Conservation (phyloP, 495 filamentous ascomycete genomes). For the Recurvomyces mirabilis region DNA sequence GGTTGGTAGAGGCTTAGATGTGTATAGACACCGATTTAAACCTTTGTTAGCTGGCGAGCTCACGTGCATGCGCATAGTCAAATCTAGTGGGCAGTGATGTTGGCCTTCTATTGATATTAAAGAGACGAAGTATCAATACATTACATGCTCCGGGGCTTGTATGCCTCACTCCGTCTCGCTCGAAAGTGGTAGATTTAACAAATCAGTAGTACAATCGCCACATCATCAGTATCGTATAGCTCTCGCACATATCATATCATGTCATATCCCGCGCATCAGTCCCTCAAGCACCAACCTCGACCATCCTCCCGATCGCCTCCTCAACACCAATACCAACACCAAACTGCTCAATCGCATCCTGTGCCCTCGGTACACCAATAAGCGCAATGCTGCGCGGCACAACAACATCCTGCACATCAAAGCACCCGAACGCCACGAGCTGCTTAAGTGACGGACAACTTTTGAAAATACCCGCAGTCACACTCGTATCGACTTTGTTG, state of each 20-base stretch:
- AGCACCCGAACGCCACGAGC: conserved; percentile 74
- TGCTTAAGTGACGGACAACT: conserved; percentile 61
- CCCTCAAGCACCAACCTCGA: conserved; percentile 21
- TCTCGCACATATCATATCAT: too few species aligned
- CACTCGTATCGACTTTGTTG: conserved; percentile 57
- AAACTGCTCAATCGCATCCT: conserved; percentile 45
- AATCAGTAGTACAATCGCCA: too few species aligned
- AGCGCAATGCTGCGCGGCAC: conserved; percentile 65
- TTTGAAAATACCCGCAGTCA: conserved; percentile 61
- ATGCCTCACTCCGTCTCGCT: too few species aligned
- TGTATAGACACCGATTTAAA: too few species aligned
- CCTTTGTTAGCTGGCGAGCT: too few species aligned
- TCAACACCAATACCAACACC: conserved; percentile 31
- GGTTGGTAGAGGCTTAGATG: not conserved
- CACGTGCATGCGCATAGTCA: too few species aligned
- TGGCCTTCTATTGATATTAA: too few species aligned
- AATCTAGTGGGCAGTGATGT: too few species aligned
- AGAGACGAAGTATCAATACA: too few species aligned
- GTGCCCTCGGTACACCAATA: conserved; percentile 64
- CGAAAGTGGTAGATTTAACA: too few species aligned
- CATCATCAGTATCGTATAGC: too few species aligned
- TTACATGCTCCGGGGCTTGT: too few species aligned
- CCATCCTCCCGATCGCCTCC: conserved; percentile 23
- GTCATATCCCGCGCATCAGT: not conserved
- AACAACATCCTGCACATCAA: conserved; percentile 56